Evolutionary conservation across 225 moss, liverwort and hornwort species (phyloP).

Genomic region (Ulota crispa): DNA sequence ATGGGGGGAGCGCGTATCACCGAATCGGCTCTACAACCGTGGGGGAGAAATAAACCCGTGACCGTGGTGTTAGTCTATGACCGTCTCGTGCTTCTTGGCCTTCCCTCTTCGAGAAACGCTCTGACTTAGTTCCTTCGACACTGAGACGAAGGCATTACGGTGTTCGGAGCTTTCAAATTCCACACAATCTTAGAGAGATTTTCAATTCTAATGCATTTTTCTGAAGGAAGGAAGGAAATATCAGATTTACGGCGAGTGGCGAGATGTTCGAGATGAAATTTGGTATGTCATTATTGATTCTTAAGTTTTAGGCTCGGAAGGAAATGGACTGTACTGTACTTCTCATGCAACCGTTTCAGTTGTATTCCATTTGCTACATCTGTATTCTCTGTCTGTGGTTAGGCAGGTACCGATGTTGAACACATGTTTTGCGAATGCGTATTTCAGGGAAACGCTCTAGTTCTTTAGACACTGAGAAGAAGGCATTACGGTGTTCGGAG

Average conservation of each 20-base stretch:
- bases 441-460: neutral
- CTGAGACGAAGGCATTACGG: neutral
- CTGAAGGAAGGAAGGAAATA: neutral
- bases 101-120: neutral
- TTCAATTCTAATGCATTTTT: neutral
- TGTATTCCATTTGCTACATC: slow-evolving; percentile 13
- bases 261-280: neutral
- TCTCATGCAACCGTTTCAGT: neutral
- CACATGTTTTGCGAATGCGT: neutral
- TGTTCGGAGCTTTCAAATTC: slow-evolving; percentile 3
- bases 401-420: neutral
- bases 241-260: neutral
- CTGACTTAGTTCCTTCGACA: neutral
- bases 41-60: neutral
- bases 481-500: neutral
- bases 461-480: neutral
- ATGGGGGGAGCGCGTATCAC: neutral
- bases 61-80: neutral
- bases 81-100: neutral
- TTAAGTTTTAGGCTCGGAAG: neutral
- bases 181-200: neutral
- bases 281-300: neutral
- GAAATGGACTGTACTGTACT: slow-evolving; percentile 10
- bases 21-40: neutral
- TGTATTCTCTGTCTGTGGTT: neutral